These are phyloP conservation scores for Skeletonema grethae DNA, from an alignment of 108 stramenopile species.

Conservation along the genomic window DNA sequence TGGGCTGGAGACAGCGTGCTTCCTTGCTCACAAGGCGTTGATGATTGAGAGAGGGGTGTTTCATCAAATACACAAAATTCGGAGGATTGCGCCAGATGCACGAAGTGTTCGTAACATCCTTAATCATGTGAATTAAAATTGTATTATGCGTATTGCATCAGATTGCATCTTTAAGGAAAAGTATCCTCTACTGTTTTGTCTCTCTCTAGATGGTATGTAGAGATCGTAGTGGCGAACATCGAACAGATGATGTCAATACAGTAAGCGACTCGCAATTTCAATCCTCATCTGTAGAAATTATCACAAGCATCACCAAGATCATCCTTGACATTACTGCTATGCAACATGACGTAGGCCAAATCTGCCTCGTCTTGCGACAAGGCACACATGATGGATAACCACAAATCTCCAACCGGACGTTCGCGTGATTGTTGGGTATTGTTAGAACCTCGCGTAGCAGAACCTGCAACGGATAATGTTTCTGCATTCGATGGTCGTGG, in stretches of 20 bases:
- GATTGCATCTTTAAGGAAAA: too few relatives aligned
- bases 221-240: too few relatives aligned
- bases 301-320: constrained; percentile 48
- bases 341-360: constrained; percentile 61
- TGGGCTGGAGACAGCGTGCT: constrained; percentile 76
- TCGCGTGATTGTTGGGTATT: constrained; percentile 13
- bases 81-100: constrained; percentile 49
- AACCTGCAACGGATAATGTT: constrained; percentile 2
- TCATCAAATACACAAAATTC: constrained; percentile 76
- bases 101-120: constrained; percentile 27
- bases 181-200: too few relatives aligned
- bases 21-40: constrained; percentile 79
- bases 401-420: constrained; percentile 68
- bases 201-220: too few relatives aligned
- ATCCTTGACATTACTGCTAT: constrained; percentile 36
- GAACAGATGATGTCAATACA: too few relatives aligned
- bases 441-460: constrained; percentile 8
- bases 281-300: constrained; percentile 35
- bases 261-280: neutral
- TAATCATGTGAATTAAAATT: constrained; percentile 13
- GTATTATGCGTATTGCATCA: too few relatives aligned
- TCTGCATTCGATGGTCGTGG: constrained; percentile 40
- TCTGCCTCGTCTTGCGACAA: constrained; percentile 74
- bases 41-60: constrained; percentile 83
- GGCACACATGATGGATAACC: constrained; percentile 83